phyloP scores from a whole-genome alignment of 768 basidiomycete species.

The Russula olivacea region DNA sequence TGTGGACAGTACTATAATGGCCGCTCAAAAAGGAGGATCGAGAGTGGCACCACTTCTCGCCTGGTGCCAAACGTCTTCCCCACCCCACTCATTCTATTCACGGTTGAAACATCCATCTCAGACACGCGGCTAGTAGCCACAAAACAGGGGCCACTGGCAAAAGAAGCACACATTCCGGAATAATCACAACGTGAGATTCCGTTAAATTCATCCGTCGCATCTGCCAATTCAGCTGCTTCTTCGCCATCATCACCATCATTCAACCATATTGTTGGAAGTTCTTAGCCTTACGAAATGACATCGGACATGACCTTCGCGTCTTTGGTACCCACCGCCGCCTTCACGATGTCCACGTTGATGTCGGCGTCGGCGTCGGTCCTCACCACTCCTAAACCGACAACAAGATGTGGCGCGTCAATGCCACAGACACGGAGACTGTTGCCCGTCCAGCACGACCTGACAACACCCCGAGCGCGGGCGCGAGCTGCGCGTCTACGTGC shows the following conservation, averaged over 20 bases:
- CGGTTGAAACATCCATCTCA: no score
- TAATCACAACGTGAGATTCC: not conserved
- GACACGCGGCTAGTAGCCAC: not conserved
- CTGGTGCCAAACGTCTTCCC: slow-evolving; percentile 5
- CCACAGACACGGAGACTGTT: not conserved
- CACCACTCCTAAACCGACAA: not conserved
- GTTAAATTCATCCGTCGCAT: not conserved
- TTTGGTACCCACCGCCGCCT: not conserved
- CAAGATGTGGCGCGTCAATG: not conserved
- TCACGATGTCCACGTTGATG: not conserved
- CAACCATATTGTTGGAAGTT: not conserved
- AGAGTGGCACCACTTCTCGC: not conserved
- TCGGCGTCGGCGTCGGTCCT: not conserved
- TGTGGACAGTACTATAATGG: not conserved
- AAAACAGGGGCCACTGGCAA: not conserved
- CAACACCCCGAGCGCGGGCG: slow-evolving; percentile 14
- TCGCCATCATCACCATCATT: not conserved
- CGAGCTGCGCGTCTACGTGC: slow-evolving; percentile 16
- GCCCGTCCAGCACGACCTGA: slow-evolving; percentile 16
- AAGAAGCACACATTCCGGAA: not conserved
- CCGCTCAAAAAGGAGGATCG: not conserved
- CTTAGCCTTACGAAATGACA: not conserved
- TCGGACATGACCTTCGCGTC: not conserved
- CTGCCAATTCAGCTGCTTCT: not conserved
- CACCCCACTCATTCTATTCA: not conserved